Base-by-base conservation (phyloP, 1,139 yeast species). In the Debaryomyces robertsiae region DNA sequence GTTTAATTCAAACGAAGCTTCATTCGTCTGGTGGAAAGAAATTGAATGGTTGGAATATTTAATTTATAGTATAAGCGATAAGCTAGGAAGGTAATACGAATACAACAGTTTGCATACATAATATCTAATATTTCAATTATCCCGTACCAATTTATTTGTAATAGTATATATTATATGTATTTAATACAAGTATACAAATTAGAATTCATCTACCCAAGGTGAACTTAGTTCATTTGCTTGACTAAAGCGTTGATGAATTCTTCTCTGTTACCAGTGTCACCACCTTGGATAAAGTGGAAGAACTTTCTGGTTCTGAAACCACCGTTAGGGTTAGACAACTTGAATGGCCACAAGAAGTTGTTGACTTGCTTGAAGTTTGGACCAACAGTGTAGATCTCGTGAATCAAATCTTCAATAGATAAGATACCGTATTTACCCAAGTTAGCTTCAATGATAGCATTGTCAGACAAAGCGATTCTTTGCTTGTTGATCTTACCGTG, bases 291-390 rank as follows among this genome's bases (percentile, higher is more conserved):
- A 74, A 88, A 93, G 81, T 93, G 98, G 82, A 84, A 85, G 96
- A 93, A 93, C 84, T 93, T 93, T 86, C 98, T 90, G 58, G 90
- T 88, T 79, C 97, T 95, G 98, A 96, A 93, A 75, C 98, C 98
- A 75, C 98, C 98, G 73, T 83, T 82, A 73, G 98, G 98, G 85
- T 89, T 90, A 65, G 98, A 90, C 71, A 93, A 86, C 84, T 91
- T 87, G 96, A 93, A 93, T 78, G 98, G 98, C 97, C 98, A 93
- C 79, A 93, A 82, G 83, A 93, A 93, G 97, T 93, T 93, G 90
- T 89, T 87, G 64, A 90, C 98, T 82, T 93, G 98, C 84, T 93
- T 93, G 91, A 93, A 93, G 93, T 90, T 89, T 73, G 98, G 97
- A 71, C 98, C 98, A 71, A 91, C 97, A 56, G 98, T 86, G 87